Percentiles rank a stretch among this genome's conserved stretches.
phyloP scores from a whole-genome alignment of 2,329 filamentous ascomycete genomes.

The Pseudocercospora fuligena region DNA sequence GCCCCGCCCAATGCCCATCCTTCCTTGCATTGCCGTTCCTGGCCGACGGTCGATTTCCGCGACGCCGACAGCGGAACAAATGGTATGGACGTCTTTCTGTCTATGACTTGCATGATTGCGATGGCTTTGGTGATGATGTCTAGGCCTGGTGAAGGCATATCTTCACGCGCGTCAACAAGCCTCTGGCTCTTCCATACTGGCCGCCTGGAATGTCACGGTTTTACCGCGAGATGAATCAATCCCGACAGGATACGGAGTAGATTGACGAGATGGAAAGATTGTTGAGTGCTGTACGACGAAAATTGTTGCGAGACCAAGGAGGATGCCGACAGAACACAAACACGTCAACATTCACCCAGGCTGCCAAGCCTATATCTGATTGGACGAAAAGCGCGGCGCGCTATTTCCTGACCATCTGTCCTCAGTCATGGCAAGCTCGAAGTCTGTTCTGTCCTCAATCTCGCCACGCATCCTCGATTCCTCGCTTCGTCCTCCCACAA shows the following conservation, averaged over 20 bases:
- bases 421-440: too few species aligned
- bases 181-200: too few species aligned
- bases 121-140: not conserved
- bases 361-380: not conserved
- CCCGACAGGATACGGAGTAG: not conserved
- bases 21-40: not conserved
- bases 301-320: not conserved
- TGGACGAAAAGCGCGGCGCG: too few species aligned
- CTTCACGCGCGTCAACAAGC: too few species aligned
- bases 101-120: not conserved
- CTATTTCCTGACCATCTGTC: too few species aligned
- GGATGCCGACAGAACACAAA: too few species aligned
- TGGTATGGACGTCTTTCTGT: not conserved
- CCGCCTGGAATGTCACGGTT: too few species aligned
- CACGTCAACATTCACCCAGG: not conserved
- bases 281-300: not conserved
- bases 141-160: too few species aligned
- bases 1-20: conserved; percentile 10
- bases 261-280: not conserved
- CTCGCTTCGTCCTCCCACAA: too few species aligned
- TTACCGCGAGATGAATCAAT: too few species aligned
- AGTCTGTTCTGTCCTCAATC: too few species aligned
- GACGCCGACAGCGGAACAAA: not conserved
- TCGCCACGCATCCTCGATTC: too few species aligned
- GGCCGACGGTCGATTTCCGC: not conserved